Evolutionary conservation across 805 yeast species (phyloP), one percentile per base, ranked within the genome.

Genomic region (Metschnikowia henanensis): DNA sequence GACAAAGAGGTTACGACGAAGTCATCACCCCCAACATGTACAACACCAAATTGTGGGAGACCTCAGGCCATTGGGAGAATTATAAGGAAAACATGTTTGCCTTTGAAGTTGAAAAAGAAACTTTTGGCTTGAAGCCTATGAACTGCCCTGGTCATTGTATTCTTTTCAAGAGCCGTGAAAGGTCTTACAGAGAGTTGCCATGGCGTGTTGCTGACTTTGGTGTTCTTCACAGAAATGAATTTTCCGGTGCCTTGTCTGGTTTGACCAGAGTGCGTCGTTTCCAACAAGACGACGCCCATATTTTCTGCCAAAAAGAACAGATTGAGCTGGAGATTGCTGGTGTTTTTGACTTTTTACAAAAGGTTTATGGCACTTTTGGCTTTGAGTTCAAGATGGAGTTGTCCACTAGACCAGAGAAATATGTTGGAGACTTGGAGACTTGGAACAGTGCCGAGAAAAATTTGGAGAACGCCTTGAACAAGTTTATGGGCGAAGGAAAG

Each of bases 271-370:
- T 94, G 36, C 87, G 99, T 74, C 83, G 98, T 71, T 92, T 92
- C 87, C 99, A 92, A 71, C 99, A 92, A 75, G 99, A 92, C 69
- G 99, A 92, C 72, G 97, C 97, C 37, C 99, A 92, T 68, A 92
- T 92, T 56, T 92, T 92, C 85, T 94, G 98, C 77, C 83, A 89
- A 43, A 83, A 79, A 56, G 95, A 85, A 51, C 98, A 92, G 75
- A 89, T 92, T 57, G 95, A 83, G 63, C 66, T 71, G 41, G 98
- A 92, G 73, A 89, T 92, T 53, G 79, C 80, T 40, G 84, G 83
- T 47, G 83, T 87, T 45, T 87, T 92, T 61, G 95, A 89, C 61
- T 91, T 92, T 76, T 76, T 92, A 68, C 74, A 87, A 60, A 81
- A 77, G 57, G 79, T 91, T 28, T 92, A 94, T 66, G 96, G 97